Base-by-base conservation (phyloP, 139 green algal species). In the Edaphochlamys debaryana region DNA sequence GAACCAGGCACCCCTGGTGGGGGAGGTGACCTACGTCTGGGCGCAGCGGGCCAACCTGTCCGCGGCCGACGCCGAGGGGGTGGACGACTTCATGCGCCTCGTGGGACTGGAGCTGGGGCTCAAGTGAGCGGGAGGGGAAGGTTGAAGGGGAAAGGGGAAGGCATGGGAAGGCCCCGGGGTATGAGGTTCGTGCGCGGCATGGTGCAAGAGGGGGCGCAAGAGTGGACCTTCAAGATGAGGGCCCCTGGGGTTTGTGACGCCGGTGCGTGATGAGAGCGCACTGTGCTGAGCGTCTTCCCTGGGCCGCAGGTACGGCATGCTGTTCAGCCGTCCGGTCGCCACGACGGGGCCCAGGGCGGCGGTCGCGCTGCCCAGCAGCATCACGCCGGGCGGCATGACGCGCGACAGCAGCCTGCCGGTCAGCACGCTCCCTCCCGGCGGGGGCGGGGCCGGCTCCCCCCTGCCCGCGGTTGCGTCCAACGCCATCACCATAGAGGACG, bases 1-100 rank as follows among this genome's bases (percentile, higher is more conserved):
- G 25, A 80, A 80, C 56, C 73, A 56, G 11, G 73, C 73, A 27
- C 54, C 73, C 38, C 56, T 80, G 29, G 37, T 80, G 52, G 73
- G 56, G 13, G 73, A 69, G 23, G 56, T 36, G 27, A 19, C 23
- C 37, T 38, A 56, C 25, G 30, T 80, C 38, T 80, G 73, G 73
- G 22, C 41, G 52, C 56, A 52, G 52, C 34, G 36, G 37, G 25
- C 27, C 22, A 6, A 29, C 2, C 37, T 54, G 52, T 36, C 52
- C 45, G 45, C 11, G 11, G 13, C 11, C 45, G 45, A 9, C 11
- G 45, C 45, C 45, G 45, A 63, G 25, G 17, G 20, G 27, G 56
- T 37, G 29, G 38, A 60, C 56, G 25, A 23, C 17, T 42, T 69
- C 27, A 69, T 80, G 0, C 72, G 56, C 25, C 30, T 37, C 23